These are phyloP conservation scores for Psidium guajava DNA, from an alignment of 345 rosid genomes.

Conservation along the genomic window DNA sequence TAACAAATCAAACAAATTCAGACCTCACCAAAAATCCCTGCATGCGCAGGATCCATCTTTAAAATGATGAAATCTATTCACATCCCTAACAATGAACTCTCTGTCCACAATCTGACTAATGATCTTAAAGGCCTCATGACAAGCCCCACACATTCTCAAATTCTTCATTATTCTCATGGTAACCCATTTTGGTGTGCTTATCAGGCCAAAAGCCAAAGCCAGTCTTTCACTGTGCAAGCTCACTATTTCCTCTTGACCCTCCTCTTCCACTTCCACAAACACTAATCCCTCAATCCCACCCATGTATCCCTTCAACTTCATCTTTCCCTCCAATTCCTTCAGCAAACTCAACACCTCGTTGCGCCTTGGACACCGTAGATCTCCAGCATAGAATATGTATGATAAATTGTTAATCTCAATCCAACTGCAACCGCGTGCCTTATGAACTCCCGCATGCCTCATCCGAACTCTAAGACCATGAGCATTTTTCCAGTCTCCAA, in stretches of 20 bases:
- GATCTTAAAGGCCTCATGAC: slow-evolving; percentile 62
- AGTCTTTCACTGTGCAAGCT: slow-evolving; percentile 64
- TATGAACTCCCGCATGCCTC: slow-evolving; percentile 46
- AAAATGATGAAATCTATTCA: slow-evolving; percentile 69
- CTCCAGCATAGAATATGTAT: slow-evolving; percentile 48
- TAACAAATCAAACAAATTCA: neutral
- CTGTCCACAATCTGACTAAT: slow-evolving; percentile 49
- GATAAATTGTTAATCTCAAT: slow-evolving; percentile 40
- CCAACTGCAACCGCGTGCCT: slow-evolving; percentile 84
- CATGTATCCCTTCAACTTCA: slow-evolving; percentile 45
- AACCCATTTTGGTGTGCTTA: slow-evolving; percentile 28
- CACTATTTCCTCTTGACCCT: slow-evolving; percentile 42
- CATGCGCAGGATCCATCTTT: slow-evolving; percentile 47
- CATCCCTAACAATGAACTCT: slow-evolving; percentile 59
- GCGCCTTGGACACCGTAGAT: slow-evolving; percentile 25
- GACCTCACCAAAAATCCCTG: slow-evolving; percentile 49
- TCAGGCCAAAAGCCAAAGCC: slow-evolving; percentile 52
- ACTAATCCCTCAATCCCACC: slow-evolving; percentile 32
- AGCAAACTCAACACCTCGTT: slow-evolving; percentile 30
- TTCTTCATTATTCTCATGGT: slow-evolving; percentile 54
- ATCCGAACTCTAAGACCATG: slow-evolving; percentile 43
- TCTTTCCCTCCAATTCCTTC: slow-evolving; percentile 39
- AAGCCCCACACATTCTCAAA: slow-evolving; percentile 65
- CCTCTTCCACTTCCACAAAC: slow-evolving; percentile 56
- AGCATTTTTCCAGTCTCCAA: slow-evolving; percentile 61